These are phyloP conservation scores for Mallotus repandus DNA, from an alignment of 441 rosid genomes.

Conservation along the genomic window DNA sequence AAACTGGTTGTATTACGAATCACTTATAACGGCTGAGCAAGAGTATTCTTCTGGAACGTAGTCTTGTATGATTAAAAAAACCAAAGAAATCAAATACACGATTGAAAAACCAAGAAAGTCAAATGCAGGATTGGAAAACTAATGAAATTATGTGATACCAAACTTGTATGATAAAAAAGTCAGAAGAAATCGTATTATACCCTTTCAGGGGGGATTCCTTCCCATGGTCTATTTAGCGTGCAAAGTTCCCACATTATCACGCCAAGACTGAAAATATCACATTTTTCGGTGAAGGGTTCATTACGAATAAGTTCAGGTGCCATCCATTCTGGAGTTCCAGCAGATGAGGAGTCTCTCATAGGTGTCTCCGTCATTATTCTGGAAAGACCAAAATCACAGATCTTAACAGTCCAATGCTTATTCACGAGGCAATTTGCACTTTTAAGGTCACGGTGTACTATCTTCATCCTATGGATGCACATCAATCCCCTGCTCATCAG, in stretches of 20 bases:
- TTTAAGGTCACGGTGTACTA: slow-evolving; percentile 88
- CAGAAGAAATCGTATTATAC: slow-evolving; percentile 27
- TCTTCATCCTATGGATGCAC: slow-evolving; percentile 96
- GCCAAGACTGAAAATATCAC: slow-evolving; percentile 93
- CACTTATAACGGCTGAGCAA: background rate
- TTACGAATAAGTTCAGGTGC: slow-evolving; percentile 96
- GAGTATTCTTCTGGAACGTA: background rate
- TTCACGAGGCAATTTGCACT: slow-evolving; percentile 93
- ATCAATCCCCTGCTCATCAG: slow-evolving; percentile 69
- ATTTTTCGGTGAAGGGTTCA: slow-evolving; percentile 87
- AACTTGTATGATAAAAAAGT: background rate
- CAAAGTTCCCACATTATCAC: slow-evolving; percentile 98
- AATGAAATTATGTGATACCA: background rate
- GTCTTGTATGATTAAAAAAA: no score
- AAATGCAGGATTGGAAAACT: no score
- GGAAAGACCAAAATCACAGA: slow-evolving; percentile 94
- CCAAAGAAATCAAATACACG: no score
- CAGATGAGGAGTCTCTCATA: slow-evolving; percentile 73
- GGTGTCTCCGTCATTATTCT: slow-evolving; percentile 64
- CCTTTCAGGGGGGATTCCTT: slow-evolving; percentile 86
- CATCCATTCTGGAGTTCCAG: slow-evolving; percentile 99
- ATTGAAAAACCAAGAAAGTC: no score
- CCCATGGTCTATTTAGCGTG: slow-evolving; percentile 90
- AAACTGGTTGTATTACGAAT: background rate
- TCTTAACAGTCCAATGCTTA: slow-evolving; percentile 81